These are phyloP conservation scores for Candida sakaeoensis DNA, from an alignment of 805 yeast genomes.

Conservation along the genomic window DNA sequence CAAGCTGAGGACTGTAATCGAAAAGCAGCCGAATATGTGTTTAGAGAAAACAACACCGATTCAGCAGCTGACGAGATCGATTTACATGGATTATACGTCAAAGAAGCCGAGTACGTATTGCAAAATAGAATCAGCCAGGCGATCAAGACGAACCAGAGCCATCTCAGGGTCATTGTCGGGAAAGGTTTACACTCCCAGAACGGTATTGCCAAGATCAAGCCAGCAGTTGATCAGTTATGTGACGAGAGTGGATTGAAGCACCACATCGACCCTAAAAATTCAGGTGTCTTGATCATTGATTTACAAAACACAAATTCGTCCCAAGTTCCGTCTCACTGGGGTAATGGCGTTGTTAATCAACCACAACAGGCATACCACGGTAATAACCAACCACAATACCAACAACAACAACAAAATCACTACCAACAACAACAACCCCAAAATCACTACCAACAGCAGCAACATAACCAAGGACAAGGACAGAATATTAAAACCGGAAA, in stretches of 20 bases:
- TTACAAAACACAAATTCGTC: constrained; percentile 29
- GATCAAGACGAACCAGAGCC: constrained; percentile 53
- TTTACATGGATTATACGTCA: constrained; percentile 85
- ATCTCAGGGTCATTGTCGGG: constrained; percentile 82
- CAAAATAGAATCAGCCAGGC: constrained; percentile 71
- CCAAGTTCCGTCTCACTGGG: constrained; percentile 35
- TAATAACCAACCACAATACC: constrained; percentile 19
- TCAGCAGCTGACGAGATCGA: constrained; percentile 86
- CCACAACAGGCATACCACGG: constrained; percentile 21
- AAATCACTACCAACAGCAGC: constrained; percentile 16
- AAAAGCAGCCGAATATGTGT: constrained; percentile 87
- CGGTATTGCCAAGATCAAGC: constrained; percentile 84
- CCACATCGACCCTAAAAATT: constrained; percentile 63
- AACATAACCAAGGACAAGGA: constrained; percentile 17
- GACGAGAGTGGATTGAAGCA: constrained; percentile 57
- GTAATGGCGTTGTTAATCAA: constrained; percentile 9
- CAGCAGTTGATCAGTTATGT: constrained; percentile 82
- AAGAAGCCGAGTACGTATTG: constrained; percentile 78
- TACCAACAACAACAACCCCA: constrained; percentile 14
- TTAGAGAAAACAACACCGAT: constrained; percentile 83
- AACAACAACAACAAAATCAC: constrained; percentile 22
- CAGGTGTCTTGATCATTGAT: constrained; percentile 78
- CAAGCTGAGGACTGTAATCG: constrained; percentile 68
- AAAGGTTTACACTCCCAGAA: constrained; percentile 82
- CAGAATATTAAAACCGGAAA: constrained; percentile 22